phyloP scores from a whole-genome alignment of 768 basidiomycete genomes.

The Glaciozyma martinii region DNA sequence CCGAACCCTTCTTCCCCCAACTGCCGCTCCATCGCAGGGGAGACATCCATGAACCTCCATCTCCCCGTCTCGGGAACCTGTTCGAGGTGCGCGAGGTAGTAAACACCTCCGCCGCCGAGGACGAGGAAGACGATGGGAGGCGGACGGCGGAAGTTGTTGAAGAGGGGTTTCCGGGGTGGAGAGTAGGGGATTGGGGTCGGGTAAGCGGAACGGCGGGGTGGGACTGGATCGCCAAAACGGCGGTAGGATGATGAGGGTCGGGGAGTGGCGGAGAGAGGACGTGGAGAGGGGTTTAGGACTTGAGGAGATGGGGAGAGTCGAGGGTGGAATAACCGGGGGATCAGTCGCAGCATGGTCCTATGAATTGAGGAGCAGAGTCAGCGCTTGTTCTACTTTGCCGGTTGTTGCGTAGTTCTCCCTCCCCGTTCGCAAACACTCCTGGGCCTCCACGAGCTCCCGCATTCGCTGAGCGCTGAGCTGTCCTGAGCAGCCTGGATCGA shows the following conservation, averaged over 20 bases:
- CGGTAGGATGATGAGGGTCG: conserved; percentile 1
- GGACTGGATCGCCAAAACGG: conserved; percentile 24
- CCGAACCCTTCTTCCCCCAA: conserved; percentile 43
- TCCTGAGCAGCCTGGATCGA: too few species aligned
- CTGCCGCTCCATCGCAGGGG: conserved; percentile 50
- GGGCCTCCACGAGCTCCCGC: too few species aligned
- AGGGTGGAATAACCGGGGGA: too few species aligned
- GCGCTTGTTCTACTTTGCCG: too few species aligned
- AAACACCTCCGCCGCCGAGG: conserved; percentile 18
- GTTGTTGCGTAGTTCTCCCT: too few species aligned
- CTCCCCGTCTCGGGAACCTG: conserved; percentile 55
- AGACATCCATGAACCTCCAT: conserved; percentile 78
- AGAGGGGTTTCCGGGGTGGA: not conserved
- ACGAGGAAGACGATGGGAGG: conserved; percentile 22
- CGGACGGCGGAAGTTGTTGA: not conserved
- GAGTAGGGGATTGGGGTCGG: not conserved
- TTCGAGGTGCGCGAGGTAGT: conserved; percentile 48
- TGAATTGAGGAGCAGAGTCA: too few species aligned
- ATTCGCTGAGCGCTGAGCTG: too few species aligned
- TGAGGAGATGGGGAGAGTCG: too few species aligned
- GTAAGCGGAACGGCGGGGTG: not conserved
- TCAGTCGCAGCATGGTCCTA: too few species aligned
- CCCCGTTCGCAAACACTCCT: too few species aligned
- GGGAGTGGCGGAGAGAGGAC: not conserved
- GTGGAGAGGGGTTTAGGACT: not conserved